Conservation (phyloP, 2,329 filamentous ascomycete genomes). For the Hyphodiscus sp. region DNA sequence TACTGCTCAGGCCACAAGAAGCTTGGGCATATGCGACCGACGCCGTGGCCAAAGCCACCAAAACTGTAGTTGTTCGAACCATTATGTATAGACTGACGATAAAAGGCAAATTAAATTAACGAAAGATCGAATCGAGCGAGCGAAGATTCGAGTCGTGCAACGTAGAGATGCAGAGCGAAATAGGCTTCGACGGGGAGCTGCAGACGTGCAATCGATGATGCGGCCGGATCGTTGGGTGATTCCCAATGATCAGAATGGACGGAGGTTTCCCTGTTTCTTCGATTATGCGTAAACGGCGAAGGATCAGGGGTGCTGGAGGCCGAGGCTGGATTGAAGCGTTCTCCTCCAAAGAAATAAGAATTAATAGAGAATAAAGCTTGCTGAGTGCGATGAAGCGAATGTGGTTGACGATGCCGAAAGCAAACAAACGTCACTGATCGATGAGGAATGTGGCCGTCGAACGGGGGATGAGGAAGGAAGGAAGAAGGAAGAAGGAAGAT, state of each 20-base stretch:
- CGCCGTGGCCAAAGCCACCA: conserved; percentile 20
- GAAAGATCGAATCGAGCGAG: not conserved
- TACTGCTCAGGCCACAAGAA: conserved; percentile 42
- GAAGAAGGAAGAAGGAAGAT: not conserved
- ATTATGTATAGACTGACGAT: conserved; percentile 20
- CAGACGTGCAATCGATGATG: not conserved
- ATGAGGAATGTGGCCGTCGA: not conserved
- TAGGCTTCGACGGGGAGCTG: not conserved
- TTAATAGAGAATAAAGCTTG: not conserved
- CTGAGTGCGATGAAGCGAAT: conserved; percentile 6
- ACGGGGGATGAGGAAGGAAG: not conserved
- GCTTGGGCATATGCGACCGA: conserved; percentile 18
- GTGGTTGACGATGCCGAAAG: conserved; percentile 7
- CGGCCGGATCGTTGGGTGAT: not conserved
- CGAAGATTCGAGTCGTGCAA: not conserved
- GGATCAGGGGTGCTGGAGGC: not conserved
- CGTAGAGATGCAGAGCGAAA: not conserved
- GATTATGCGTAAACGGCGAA: not conserved
- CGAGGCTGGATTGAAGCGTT: not conserved
- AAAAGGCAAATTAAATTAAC: conserved; percentile 1
- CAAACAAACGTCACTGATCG: not conserved
- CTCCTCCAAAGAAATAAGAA: not conserved
- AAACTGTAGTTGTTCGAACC: conserved; percentile 24
- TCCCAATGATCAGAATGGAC: not conserved
- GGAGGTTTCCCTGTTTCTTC: not conserved